Evolutionary conservation across 2,329 filamentous ascomycete genomes (phyloP).

Genomic region (Ophiocordyceps camponoti-leonardi): DNA sequence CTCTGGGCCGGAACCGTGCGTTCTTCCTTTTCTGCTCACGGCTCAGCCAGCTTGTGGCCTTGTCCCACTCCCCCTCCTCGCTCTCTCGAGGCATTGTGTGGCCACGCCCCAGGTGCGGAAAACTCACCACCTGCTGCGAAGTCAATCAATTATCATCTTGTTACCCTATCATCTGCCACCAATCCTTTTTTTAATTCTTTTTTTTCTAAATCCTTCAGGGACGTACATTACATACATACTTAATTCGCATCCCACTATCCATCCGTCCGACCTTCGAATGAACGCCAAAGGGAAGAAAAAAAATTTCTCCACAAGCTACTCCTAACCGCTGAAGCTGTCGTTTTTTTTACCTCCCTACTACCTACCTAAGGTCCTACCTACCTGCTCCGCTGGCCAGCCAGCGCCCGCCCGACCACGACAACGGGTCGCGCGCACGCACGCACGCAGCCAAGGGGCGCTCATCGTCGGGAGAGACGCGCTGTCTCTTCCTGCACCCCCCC

Average conservation of each 20-base stretch:
- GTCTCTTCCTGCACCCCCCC: background rate
- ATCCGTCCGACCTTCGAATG: background rate
- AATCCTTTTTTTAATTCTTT: conserved; percentile 5
- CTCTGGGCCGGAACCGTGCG: conserved; percentile 2
- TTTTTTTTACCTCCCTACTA: background rate
- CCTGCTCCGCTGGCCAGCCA: background rate
- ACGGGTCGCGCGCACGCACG: background rate
- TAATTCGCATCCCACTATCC: conserved; percentile 3
- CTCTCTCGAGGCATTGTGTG: conserved; percentile 2
- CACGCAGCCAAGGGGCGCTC: background rate
- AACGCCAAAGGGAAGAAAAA: background rate
- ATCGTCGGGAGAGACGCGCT: background rate
- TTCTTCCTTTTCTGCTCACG: conserved; percentile 1
- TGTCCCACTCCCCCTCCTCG: conserved; percentile 2
- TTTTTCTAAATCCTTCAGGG: too few species aligned
- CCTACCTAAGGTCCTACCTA: too few species aligned
- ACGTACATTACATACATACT: conserved; percentile 16
- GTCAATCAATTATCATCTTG: conserved; percentile 2
- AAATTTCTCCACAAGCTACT: too few species aligned
- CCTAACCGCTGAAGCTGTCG: background rate
- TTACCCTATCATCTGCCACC: conserved; percentile 10
- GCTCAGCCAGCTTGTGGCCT: background rate
- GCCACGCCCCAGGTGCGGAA: conserved; percentile 7
- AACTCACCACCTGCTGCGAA: conserved; percentile 5
- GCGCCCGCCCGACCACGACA: background rate